Base-by-base conservation (phyloP, 129 eudicot genomes). In the Lonicera japonica region DNA sequence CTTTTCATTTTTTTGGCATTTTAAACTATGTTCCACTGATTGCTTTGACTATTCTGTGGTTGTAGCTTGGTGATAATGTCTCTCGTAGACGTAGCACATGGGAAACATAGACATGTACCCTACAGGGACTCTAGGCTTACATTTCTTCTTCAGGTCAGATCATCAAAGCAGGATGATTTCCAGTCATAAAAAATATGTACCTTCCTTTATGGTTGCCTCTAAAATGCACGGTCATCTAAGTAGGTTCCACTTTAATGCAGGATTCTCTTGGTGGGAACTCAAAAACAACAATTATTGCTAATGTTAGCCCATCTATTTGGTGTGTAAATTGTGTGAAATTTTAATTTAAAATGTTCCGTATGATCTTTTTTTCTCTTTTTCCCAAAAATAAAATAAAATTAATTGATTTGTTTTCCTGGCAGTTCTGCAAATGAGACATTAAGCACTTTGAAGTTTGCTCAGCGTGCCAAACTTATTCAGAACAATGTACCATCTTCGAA, bases 181-280 rank as follows among this genome's bases (percentile, higher is more conserved):
- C 72, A 67, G 57, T 22, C 56, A 53, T 34, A 9, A 21, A 51
- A 13, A n/a, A 15, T 63, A 25, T 66, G 43, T n/a, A 41, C 19
- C 55, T 50, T 61, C 25, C 58, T 40, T 8, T 68, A 21, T 58
- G 12, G 29, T 11, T 64, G 39, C 41, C 54, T 25, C 67, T 56
- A 22, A 58, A 54, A 60, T 15, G 59, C 58, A 41, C 0, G 24
- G 58, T 43, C 25, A 47, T 21, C 9, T 21, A 50, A 60, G 46
- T 62, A 11, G 43, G 54, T 68, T 62, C 69, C 67, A 17, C 23
- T 62, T 47, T 71, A 34, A 25, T 85, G 75, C 80, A 89, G 96
- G 96, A 89, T 85, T 89, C 96, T 67, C 90, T 89, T 38, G 96
- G 96, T 70, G 96, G 96, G 24, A 89, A 89, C 67, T 89, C 96